Base-by-base conservation (phyloP, 352 stramenopile species). In the Phytophthora nicotianae region DNA sequence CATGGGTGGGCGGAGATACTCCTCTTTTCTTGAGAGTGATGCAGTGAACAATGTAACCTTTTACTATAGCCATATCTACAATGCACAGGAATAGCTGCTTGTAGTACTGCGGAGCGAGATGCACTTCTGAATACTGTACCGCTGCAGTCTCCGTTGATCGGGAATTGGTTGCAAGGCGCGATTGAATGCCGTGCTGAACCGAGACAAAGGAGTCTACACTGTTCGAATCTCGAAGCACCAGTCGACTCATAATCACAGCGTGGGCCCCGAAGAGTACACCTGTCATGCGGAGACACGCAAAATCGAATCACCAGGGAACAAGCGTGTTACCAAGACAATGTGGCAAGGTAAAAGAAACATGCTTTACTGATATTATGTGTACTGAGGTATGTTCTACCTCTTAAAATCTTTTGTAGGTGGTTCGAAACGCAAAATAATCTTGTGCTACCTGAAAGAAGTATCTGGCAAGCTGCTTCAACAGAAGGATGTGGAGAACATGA, bases 31-130 rank as follows among this genome's bases (percentile, higher is more conserved):
- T 38, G 4, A 58, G 26, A 4, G 32, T 50, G 0, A 53, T n/a
- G 3, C 45, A 33, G 27, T 65, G 41, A n/a, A 17, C 32, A n/a
- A 74, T 58, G 33, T 49, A 67, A 0, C 20, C 33, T 46, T 68
- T 68, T 0, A 69, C 45, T 0, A 69, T 7, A 3, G 56, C 43
- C 66, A 62, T 74, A 35, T 70, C 56, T 16, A 70, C 50, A 3
- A 74, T 35, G 7, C 51, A 55, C 20, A 74, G 19, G 26, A 70
- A 67, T n/a, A 70, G 2, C 10, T 50, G 53, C 14, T 68, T 70
- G 66, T 68, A 65, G 56, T 74, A 70, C 41, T 67, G 5, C 29
- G 37, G 2, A 70, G 37, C 0, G 49, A 8, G 8, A 40, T 33
- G 33, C 20, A 52, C n/a, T 58, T 62, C 17, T 74, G 65, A 4